phyloP scores from a whole-genome alignment of 2,329 filamentous ascomycete genomes.

The Elsinoe batatas region DNA sequence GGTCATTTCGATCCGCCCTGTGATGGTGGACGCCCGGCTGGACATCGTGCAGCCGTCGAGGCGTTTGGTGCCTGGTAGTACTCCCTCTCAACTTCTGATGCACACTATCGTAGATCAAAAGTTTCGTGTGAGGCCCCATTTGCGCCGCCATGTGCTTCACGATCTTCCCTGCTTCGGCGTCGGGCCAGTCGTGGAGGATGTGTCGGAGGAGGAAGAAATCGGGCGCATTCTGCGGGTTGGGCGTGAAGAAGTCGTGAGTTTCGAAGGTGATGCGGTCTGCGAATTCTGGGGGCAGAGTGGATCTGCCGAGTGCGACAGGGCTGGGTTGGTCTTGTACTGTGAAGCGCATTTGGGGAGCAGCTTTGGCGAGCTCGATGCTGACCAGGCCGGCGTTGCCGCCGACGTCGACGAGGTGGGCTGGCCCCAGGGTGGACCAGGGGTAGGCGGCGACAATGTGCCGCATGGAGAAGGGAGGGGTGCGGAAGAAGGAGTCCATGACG shows the following conservation, averaged over 20 bases:
- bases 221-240: constrained; percentile 22
- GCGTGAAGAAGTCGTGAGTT: constrained; percentile 22
- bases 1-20: too few species aligned
- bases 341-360: constrained; percentile 27
- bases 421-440: constrained; percentile 2
- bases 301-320: constrained; percentile 12
- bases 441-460: constrained; percentile 7
- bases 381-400: constrained; percentile 18
- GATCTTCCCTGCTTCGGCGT: constrained; percentile 14
- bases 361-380: constrained; percentile 9
- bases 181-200: constrained; percentile 23
- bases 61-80: too few species aligned
- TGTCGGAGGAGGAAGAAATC: constrained; percentile 24
- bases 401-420: constrained; percentile 17
- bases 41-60: too few species aligned
- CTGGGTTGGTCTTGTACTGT: constrained; percentile 38
- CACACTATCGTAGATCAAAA: constrained; percentile 9
- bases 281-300: constrained; percentile 12
- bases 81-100: constrained; percentile 9
- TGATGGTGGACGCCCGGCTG: too few species aligned
- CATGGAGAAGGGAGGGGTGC: constrained; percentile 6
- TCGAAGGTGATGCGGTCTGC: constrained; percentile 16
- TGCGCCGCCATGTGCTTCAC: not conserved
- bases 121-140: not conserved
- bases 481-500: constrained; percentile 11